These are phyloP conservation scores for Neoscytalidium dimidiatum DNA, from an alignment of 2,329 filamentous ascomycete species.

Conservation along the genomic window DNA sequence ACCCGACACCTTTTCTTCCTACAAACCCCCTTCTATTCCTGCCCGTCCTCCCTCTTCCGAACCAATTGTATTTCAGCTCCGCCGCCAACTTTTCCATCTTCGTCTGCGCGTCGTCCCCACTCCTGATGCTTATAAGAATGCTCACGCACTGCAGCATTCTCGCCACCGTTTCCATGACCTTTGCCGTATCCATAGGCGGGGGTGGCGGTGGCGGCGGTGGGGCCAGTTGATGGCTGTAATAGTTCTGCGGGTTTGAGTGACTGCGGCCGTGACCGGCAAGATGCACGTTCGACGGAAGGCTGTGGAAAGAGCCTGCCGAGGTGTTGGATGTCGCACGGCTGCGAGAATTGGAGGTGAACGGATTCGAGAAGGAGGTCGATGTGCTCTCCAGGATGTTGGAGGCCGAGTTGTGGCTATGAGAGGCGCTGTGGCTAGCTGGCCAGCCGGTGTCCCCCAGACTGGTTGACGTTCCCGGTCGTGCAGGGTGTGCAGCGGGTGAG, in stretches of 20 bases:
- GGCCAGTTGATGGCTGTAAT: conserved; percentile 18
- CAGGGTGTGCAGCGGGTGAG: conserved; percentile 35
- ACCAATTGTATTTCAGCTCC: conserved; percentile 94
- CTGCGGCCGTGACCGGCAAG: conserved; percentile 22
- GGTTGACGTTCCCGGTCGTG: conserved; percentile 10
- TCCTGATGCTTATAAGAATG: conserved; percentile 77
- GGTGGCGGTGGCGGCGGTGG: conserved; percentile 29
- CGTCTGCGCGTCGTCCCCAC: conserved; percentile 70
- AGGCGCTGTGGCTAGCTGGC: conserved; percentile 60
- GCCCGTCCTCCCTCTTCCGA: conserved; percentile 85
- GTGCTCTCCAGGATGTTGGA: conserved; percentile 73
- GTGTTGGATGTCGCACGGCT: conserved; percentile 71
- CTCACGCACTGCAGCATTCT: conserved; percentile 96
- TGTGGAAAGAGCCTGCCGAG: conserved; percentile 50
- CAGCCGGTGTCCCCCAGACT: conserved; percentile 25
- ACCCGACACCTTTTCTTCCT: conserved; percentile 13
- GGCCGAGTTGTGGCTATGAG: conserved; percentile 72
- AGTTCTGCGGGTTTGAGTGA: conserved; percentile 24
- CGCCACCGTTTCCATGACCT: conserved; percentile 91
- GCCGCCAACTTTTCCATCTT: conserved; percentile 83
- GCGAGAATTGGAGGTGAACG: conserved; percentile 18
- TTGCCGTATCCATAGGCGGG: conserved; percentile 56
- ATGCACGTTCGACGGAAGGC: conserved; percentile 35
- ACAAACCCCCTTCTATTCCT: conserved; percentile 80
- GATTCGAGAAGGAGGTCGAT: conserved; percentile 43